Conservation (phyloP, 176 grass and related monocot species). For the Lolium rigidum region DNA sequence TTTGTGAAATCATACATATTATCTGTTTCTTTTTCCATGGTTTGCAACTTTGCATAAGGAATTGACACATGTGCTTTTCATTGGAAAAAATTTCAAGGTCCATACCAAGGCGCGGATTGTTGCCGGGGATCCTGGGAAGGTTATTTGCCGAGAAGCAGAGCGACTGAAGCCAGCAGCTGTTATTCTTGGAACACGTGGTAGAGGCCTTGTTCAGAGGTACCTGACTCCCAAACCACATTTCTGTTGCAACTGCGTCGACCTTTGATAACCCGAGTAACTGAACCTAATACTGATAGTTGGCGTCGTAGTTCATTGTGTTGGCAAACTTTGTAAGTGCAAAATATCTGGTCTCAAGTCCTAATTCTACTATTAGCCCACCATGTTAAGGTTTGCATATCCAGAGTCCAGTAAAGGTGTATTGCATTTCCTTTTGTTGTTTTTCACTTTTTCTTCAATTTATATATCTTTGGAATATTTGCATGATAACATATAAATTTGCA, state of each 20-base stretch:
- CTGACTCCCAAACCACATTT: not conserved
- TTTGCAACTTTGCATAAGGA: constrained; percentile 4
- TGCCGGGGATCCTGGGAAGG: constrained; percentile 77
- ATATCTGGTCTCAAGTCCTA: constrained; percentile 15
- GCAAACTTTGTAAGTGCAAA: constrained; percentile 12
- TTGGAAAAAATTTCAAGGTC: constrained; percentile 53
- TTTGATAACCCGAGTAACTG: not conserved
- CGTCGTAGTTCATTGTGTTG: constrained; percentile 13
- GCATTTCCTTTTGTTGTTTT: not conserved
- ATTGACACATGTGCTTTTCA: constrained; percentile 18
- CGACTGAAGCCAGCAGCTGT: constrained; percentile 79
- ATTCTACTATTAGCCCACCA: not conserved
- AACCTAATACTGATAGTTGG: not conserved
- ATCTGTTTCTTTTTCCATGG: constrained; percentile 14
- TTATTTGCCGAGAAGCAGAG: constrained; percentile 81
- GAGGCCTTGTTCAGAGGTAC: constrained; percentile 73
- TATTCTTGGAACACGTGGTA: constrained; percentile 83
- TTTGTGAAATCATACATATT: not conserved
- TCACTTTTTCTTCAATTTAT: not conserved
- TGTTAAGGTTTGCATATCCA: constrained; percentile 21
- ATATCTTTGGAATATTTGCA: not conserved
- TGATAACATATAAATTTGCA: not conserved
- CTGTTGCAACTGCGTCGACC: not conserved
- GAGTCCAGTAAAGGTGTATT: constrained; percentile 21
- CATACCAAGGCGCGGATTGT: constrained; percentile 68